Evolutionary conservation across 2,329 filamentous ascomycete species (phyloP), one percentile per base, ranked within the genome.

Genomic region (Byssothecium circinans): DNA sequence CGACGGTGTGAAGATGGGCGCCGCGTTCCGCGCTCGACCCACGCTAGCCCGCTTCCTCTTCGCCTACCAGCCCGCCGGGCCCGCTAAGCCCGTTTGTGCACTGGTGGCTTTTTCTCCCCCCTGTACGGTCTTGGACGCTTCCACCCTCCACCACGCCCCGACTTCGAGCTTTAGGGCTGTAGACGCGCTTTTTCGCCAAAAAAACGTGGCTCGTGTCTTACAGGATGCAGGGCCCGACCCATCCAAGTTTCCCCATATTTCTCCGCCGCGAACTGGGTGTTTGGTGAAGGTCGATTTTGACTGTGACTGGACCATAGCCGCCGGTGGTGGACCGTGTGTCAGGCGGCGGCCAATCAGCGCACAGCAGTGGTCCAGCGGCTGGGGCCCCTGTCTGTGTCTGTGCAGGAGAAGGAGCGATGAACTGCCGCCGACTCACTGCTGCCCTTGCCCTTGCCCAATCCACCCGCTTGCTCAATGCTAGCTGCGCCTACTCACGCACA

Each of bases 381-480:
- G n/a, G 35, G 35, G 55, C 49, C 52, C 52, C 50, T 48, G 53
- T 50, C 46, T 52, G 51, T 58, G n/a, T 38, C 30, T 37, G 39
- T 47, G 41, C 48, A 41, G 36, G 34, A 20, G 33, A 39, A 40
- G 50, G 40, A 54, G 46, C 49, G 58, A 59, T 56, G 50, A 63
- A 64, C 62, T 63, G 63, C 58, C 64, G 62, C 61, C 61, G 55
- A n/a, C n/a, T n/a, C n/a, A n/a, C n/a, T n/a, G n/a, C n/a, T n/a
- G n/a, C n/a, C n/a, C 58, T 56, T 37, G 38, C 46, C 22, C 22
- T 45, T 35, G 27, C 47, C 52, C 57, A 48, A 50, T 54, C 54
- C 54, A 52, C 56, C 47, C 60, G 52, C 58, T 55, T 56, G 56
- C 55, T 53, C 57, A 59, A 56, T 64, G 58, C 50, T 55, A 57